These are phyloP conservation scores for Apiotrichum laibachii DNA, from an alignment of 1,284 basidiomycete genomes.

Conservation along the genomic window DNA sequence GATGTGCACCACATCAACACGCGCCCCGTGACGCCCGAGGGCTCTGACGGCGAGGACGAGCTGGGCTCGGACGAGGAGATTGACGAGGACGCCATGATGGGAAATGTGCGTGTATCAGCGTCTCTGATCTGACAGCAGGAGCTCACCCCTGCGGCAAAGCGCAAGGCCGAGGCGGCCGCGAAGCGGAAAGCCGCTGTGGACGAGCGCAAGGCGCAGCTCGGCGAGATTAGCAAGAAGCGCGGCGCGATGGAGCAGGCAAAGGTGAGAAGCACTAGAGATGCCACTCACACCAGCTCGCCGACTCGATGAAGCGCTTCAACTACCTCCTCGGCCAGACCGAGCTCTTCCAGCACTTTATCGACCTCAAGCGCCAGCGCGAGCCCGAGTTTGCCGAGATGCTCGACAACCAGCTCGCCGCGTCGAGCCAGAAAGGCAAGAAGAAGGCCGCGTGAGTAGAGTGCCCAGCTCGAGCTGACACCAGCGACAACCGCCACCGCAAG, in stretches of 20 bases:
- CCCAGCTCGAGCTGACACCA: slow-evolving; percentile 29
- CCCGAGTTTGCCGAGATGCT: slow-evolving; percentile 89
- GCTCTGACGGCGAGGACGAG: slow-evolving; percentile 33
- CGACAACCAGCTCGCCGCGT: slow-evolving; percentile 60
- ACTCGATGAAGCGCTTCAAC: slow-evolving; percentile 91
- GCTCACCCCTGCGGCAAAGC: slow-evolving; percentile 36
- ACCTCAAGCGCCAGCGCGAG: slow-evolving; percentile 89
- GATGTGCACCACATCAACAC: slow-evolving; percentile 45
- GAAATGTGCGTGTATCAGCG: slow-evolving; percentile 6
- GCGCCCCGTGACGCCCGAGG: slow-evolving; percentile 34
- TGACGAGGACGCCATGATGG: slow-evolving; percentile 24
- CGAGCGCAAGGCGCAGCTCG: slow-evolving; percentile 42
- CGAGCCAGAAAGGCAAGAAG: slow-evolving; percentile 75
- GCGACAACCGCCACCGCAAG: slow-evolving; percentile 80
- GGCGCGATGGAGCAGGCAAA: slow-evolving; percentile 48
- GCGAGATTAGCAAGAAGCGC: slow-evolving; percentile 44
- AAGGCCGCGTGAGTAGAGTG: slow-evolving; percentile 58
- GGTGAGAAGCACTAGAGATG: slow-evolving; percentile 26
- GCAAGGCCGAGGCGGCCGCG: slow-evolving; percentile 30
- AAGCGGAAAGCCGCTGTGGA: slow-evolving; percentile 42
- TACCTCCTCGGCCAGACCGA: slow-evolving; percentile 94
- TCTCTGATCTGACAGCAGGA: neutral
- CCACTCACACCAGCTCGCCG: slow-evolving; percentile 65
- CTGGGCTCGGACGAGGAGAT: slow-evolving; percentile 34
- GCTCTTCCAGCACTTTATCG: slow-evolving; percentile 91